Evolutionary conservation across 208 protist genomes (phyloP).

Genomic region (Crithidia sp.): DNA sequence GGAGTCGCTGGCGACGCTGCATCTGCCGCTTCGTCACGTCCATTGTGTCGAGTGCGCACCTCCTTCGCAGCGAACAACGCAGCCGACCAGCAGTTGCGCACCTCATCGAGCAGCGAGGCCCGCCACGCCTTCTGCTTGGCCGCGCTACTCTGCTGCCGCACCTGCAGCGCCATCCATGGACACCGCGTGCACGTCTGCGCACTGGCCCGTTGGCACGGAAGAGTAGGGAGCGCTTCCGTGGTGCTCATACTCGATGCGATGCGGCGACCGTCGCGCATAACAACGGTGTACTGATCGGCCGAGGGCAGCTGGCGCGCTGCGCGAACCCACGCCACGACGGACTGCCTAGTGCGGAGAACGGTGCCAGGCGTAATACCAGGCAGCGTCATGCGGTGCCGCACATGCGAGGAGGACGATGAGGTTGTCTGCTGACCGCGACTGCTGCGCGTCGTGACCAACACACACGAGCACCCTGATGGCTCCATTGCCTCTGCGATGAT

Average conservation of each 20-base stretch:
- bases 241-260: neutral
- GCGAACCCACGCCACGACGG: slow-evolving; percentile 36
- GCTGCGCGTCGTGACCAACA: slow-evolving; percentile 9
- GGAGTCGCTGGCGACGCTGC: neutral
- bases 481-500: slow-evolving; percentile 32
- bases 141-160: neutral
- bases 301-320: slow-evolving; percentile 15
- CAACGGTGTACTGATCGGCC: slow-evolving; percentile 23
- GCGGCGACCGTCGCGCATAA: slow-evolving; percentile 20
- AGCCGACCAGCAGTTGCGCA: slow-evolving; percentile 5
- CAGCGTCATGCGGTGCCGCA: slow-evolving; percentile 23
- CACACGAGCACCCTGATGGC: slow-evolving; percentile 25
- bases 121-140: slow-evolving; percentile 46
- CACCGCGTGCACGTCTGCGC: slow-evolving; percentile 49
- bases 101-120: slow-evolving; percentile 27
- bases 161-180: slow-evolving; percentile 72
- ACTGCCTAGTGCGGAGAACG: slow-evolving; percentile 28
- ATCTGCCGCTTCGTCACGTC: neutral
- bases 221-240: slow-evolving; percentile 16
- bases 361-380: slow-evolving; percentile 36
- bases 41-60: neutral
- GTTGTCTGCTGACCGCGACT: neutral
- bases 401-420: neutral
- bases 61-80: neutral
- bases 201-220: slow-evolving; percentile 44